phyloP scores from a whole-genome alignment of 768 basidiomycete species.

The Suillus cothurnatus region DNA sequence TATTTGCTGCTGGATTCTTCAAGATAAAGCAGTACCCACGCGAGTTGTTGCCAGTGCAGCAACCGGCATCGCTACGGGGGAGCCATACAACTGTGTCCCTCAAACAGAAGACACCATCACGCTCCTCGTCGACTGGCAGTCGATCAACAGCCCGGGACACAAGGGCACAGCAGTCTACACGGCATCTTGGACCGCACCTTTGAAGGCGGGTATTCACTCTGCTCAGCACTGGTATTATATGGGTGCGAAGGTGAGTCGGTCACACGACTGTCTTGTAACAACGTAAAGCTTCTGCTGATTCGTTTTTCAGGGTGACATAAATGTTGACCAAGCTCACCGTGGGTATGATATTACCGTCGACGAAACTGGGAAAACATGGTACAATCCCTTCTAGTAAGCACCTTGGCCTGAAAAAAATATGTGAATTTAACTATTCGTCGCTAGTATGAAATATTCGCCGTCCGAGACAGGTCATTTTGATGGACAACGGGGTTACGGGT shows the following conservation, averaged over 20 bases:
- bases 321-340: constrained; percentile 90
- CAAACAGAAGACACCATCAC: constrained; percentile 96
- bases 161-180: constrained; percentile 90
- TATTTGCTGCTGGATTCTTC: constrained; percentile 84
- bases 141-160: constrained; percentile 70
- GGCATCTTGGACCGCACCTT: constrained; percentile 92
- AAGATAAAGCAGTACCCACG: constrained; percentile 74
- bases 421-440: constrained; percentile 16
- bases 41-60: constrained; percentile 91
- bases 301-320: constrained; percentile 76
- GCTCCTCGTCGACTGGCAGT: constrained; percentile 93
- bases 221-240: constrained; percentile 96
- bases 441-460: constrained; percentile 92
- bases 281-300: neutral
- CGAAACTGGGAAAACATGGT: constrained; percentile 81
- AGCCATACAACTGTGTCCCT: constrained; percentile 84
- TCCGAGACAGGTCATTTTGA: constrained; percentile 93
- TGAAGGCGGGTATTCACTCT: constrained; percentile 87
- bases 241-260: constrained; percentile 72
- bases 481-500: constrained; percentile 91
- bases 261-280: constrained; percentile 5
- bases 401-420: neutral
- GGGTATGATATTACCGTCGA: constrained; percentile 91
- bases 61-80: constrained; percentile 86
- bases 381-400: constrained; percentile 89